phyloP scores from a whole-genome alignment of 805 yeast species.

The Debaryomyces maramus region DNA sequence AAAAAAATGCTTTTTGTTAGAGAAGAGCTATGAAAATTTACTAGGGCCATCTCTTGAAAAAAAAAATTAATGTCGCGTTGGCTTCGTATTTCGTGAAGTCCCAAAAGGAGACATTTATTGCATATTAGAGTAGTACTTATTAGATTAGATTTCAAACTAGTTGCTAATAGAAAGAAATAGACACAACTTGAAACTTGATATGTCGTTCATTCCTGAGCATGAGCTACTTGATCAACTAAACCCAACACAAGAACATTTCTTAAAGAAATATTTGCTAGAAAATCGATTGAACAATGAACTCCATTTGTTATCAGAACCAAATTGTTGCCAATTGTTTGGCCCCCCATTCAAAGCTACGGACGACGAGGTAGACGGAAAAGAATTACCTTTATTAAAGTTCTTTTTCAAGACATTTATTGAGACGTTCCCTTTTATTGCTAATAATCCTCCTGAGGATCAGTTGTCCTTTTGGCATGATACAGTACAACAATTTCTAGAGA shows the following conservation, averaged over 20 bases:
- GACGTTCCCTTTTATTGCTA: constrained; percentile 74
- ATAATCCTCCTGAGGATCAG: constrained; percentile 47
- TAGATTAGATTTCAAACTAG: no score
- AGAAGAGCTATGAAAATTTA: constrained; percentile 1
- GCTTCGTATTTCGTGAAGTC: not conserved
- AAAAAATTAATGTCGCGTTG: constrained; percentile 2
- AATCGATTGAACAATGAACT: constrained; percentile 65
- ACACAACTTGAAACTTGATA: no score
- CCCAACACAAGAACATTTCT: constrained; percentile 79
- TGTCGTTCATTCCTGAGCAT: no score
- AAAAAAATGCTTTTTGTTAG: not conserved
- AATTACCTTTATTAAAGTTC: constrained; percentile 69
- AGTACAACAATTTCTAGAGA: constrained; percentile 79
- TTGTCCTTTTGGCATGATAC: constrained; percentile 68
- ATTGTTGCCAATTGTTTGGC: constrained; percentile 70
- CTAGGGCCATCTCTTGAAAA: not conserved
- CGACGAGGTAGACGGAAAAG: constrained; percentile 15
- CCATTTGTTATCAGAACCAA: constrained; percentile 53
- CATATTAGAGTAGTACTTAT: no score
- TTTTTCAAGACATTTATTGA: constrained; percentile 62
- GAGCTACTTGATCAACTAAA: constrained; percentile 26
- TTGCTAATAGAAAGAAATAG: no score
- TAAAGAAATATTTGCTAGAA: constrained; percentile 77
- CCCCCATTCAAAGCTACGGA: constrained; percentile 63
- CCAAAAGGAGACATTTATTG: no score